Evolutionary conservation across 1,284 basidiomycete species (phyloP), one percentile per base, ranked within the genome.

Genomic region (Trichosporon sp.): DNA sequence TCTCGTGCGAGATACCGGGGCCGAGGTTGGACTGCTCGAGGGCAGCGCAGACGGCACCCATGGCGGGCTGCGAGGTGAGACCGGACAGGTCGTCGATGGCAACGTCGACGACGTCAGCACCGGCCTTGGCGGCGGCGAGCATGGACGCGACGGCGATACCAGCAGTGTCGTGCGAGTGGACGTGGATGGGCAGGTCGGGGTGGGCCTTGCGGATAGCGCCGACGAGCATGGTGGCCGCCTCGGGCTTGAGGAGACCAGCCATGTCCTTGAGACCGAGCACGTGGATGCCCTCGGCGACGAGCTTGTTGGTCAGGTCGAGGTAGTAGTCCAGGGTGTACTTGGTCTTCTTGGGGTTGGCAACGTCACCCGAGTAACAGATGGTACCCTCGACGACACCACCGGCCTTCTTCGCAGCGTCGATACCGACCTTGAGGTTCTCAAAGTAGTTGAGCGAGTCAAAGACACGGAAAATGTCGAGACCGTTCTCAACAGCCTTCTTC

Each of bases 311-410:
- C 78, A 99, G 93, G 84, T 96, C 88, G 72, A 99, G 86, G 83
- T 99, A 99, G 84, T 99, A 99, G 78, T 97, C 84, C 61, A 99
- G 85, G 27, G 95, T 98, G 84, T 99, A 99, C 84, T 99, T 99
- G 72, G 86, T 94, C 83, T 95, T 93, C 81, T 90, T 94, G 64
- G 92, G 89, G 83, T 88, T 91, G 60, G 94, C 95, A 59, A 97
- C 91, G 79, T 99, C 96, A 71, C 96, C 96, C 71, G 92, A 95
- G 85, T 99, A 99, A 84, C 96, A 99, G 74, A 99, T 94, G 69
- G 94, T 95, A 56, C 92, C 96, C 81, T 98, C 94, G 65, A 89
- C 89, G 60, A 99, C 96, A 86, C 96, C 96, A 65, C 96, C 96
- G 40, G 96, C 96, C 82, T 96, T 97, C 88, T 99, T 99, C 70